Percentiles rank a stretch among this genome's conserved stretches.
These are phyloP conservation scores for Suaeda aralocaspica DNA, from an alignment of 148 eudicot genomes.

Conservation along the genomic window DNA sequence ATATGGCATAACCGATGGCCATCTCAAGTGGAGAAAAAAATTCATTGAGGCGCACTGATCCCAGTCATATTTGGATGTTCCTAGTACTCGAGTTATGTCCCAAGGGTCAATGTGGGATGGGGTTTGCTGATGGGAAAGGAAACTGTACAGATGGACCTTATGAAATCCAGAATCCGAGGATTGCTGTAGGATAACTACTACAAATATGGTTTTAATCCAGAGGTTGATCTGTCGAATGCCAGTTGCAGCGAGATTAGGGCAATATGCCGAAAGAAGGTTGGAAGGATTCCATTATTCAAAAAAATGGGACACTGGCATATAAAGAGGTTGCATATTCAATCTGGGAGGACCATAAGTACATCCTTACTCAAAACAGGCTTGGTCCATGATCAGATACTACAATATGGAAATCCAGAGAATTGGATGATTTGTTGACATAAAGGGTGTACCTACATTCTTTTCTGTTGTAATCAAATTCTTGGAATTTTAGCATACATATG, in stretches of 20 bases:
- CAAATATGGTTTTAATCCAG: conserved; percentile 88
- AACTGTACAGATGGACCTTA: conserved; percentile 90
- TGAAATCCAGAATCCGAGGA: conserved; percentile 85
- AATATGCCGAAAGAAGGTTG: conserved; percentile 89
- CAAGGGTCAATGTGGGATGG: conserved; percentile 99
- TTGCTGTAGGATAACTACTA: conserved; percentile 79
- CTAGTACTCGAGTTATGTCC: conserved; percentile 79
- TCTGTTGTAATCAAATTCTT: neutral
- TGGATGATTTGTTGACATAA: conserved; percentile 93
- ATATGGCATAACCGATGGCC: conserved; percentile 21
- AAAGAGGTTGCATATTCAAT: conserved; percentile 85
- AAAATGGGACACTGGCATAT: conserved; percentile 51
- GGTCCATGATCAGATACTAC: conserved; percentile 90
- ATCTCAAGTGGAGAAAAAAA: conserved; percentile 28
- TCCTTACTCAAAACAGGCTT: conserved; percentile 75
- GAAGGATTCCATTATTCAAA: conserved; percentile 71
- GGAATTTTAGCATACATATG: neutral
- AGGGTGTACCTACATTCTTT: conserved; percentile 44
- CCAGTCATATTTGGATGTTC: conserved; percentile 94
- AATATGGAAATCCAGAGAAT: conserved; percentile 70
- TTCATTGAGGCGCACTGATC: conserved; percentile 40
- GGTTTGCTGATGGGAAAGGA: conserved; percentile 85
- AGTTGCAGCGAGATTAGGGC: conserved; percentile 91
- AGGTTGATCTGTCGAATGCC: conserved; percentile 95
- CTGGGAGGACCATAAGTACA: conserved; percentile 93